phyloP scores from a whole-genome alignment of 768 basidiomycete genomes.

The Phylloporus arenicola region DNA sequence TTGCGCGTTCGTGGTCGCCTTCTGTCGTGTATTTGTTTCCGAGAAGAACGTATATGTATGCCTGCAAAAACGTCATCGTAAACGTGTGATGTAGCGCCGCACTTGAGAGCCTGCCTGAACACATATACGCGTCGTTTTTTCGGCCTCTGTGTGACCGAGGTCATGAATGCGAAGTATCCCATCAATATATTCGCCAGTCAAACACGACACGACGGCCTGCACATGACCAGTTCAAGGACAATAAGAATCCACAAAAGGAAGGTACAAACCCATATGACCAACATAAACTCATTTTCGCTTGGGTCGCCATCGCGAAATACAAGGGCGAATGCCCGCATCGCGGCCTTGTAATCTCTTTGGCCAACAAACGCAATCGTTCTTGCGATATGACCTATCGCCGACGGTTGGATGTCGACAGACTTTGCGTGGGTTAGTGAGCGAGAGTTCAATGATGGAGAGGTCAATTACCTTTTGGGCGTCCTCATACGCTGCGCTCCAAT shows the following conservation, averaged over 20 bases:
- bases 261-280: conserved; percentile 1
- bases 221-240: neutral
- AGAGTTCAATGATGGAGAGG: neutral
- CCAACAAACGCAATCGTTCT: conserved; percentile 2
- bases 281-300: conserved; percentile 1
- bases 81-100: neutral
- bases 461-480: conserved; percentile 4
- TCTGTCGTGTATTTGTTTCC: conserved; percentile 1
- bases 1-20: conserved; percentile 2
- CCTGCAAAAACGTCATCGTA: neutral
- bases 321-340: conserved; percentile 1
- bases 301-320: conserved; percentile 5
- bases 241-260: neutral
- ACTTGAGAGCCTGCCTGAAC: neutral
- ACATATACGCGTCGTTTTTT: neutral
- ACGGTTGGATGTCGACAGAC: conserved; percentile 2
- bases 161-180: neutral
- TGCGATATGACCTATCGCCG: conserved; percentile 7
- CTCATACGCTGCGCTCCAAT: conserved; percentile 3
- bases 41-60: conserved; percentile 7
- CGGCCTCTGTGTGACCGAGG: neutral
- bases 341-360: conserved; percentile 1
- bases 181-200: conserved; percentile 1
- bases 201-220: conserved; percentile 3
- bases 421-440: neutral